Evolutionary conservation across 208 protist species (phyloP).

Genomic region (Crithidia brevicula): DNA sequence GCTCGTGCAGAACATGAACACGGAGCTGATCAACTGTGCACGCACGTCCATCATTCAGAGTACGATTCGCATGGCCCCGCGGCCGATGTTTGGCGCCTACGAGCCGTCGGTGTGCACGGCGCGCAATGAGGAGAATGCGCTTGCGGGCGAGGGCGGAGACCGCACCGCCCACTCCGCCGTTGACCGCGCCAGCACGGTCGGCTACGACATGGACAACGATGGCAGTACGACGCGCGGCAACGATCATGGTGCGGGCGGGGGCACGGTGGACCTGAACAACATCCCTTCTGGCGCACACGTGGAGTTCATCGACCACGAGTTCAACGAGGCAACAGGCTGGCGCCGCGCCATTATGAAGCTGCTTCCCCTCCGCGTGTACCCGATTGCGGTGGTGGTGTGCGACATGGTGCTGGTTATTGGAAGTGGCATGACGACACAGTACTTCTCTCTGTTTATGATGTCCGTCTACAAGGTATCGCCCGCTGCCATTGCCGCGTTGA

Average conservation of each 20-base stretch:
- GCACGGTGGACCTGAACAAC: conserved; percentile 23
- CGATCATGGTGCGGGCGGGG: neutral
- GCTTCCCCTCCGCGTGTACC: conserved; percentile 59
- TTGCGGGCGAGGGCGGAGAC: neutral
- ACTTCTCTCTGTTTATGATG: conserved; percentile 84
- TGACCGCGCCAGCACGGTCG: neutral
- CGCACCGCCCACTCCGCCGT: neutral
- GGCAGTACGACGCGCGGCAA: conserved; percentile 7
- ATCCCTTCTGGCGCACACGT: conserved; percentile 21
- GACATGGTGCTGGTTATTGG: conserved; percentile 57
- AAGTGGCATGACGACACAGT: conserved; percentile 80
- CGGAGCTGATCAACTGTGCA: conserved; percentile 41
- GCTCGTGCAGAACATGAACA: conserved; percentile 23
- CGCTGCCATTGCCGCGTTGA: conserved; percentile 44
- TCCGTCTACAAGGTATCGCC: conserved; percentile 49
- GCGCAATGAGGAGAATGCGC: conserved; percentile 18
- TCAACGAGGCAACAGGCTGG: conserved; percentile 38
- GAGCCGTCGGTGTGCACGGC: conserved; percentile 49
- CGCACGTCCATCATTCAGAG: conserved; percentile 36
- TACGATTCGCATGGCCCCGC: conserved; percentile 8
- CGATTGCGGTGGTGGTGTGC: conserved; percentile 40
- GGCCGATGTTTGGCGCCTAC: conserved; percentile 19
- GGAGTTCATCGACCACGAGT: conserved; percentile 50
- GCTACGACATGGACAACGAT: conserved; percentile 20
- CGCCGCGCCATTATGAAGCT: conserved; percentile 41